Base-by-base conservation (phyloP, 164 flowering plant genomes). In the Chimonanthus salicifolius region DNA sequence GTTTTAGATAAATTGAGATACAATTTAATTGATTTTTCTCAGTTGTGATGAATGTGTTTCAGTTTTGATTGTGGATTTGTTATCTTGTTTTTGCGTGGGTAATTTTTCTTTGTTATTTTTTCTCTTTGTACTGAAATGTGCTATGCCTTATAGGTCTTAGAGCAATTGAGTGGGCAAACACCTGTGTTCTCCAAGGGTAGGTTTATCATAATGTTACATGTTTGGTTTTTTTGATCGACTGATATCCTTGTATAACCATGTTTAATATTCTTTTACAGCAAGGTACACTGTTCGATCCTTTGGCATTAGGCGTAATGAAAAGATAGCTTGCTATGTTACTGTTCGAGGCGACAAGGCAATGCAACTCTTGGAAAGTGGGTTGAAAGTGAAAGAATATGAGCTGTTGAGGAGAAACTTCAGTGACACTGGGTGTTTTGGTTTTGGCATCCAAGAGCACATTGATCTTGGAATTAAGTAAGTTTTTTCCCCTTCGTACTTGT, bases 361-460 rank as follows among this genome's bases (percentile, higher is more conserved):
- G 88, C 88, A 88, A 77, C 87, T 88, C 50, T 71, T 88, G 3
- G 92, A 88, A 78, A 87, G 90, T 71, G 92, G 92, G 1, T 79
- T 88, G 84, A 88, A 88, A 83, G 92, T 88, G 20, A 88, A 88
- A 78, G 92, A 88, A 47, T 88, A 88, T 58, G 92, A 88, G 80
- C 79, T 88, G 7, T 64, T 85, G 81, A 77, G 90, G 71, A 84
- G 82, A 78, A 88, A 88, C 80, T 88, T 88, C 76, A 88, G 92
- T 74, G 90, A 88, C 33, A 87, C 92, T 63, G 92, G 92, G 20
- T 88, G 92, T 77, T 88, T 88, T 47, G 92, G 92, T 0, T 88
- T 88, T 44, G 92, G 92, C 74, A 88, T 88, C 74, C 92, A 88
- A 78, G 92, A 88, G 64, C 92, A 88, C 71, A 88, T 88, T 21